Conservation (phyloP, 139 green algal species). For the Mychonastes homosphaera region DNA sequence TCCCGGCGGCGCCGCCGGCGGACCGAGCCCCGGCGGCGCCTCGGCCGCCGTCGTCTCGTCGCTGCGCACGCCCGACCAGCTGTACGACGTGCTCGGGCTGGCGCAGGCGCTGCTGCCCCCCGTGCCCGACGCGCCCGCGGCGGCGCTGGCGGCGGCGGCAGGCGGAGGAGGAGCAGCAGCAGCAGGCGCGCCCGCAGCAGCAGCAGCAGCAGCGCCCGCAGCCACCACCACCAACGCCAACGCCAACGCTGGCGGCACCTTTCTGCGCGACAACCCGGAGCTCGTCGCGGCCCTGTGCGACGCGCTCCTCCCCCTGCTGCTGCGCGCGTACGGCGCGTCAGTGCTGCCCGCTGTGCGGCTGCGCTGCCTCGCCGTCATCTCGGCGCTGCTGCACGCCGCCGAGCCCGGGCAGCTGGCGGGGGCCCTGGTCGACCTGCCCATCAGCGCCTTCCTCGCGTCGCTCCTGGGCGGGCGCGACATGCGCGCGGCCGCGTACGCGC, state of each 20-base stretch:
- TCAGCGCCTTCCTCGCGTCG: conserved; percentile 68
- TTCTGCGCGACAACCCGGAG: conserved; percentile 43
- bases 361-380: conserved; percentile 54
- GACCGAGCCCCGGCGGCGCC: conserved; percentile 2
- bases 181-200: not conserved
- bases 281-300: conserved; percentile 42
- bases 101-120: conserved; percentile 62
- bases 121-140: conserved; percentile 44
- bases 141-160: conserved; percentile 16
- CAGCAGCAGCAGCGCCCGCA: conserved; percentile 5
- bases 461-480: conserved; percentile 65
- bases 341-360: conserved; percentile 53
- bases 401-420: conserved; percentile 38
- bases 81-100: conserved; percentile 72
- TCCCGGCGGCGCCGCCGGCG: conserved; percentile 37
- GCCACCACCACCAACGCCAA: conserved; percentile 3
- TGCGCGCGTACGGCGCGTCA: conserved; percentile 56
- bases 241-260: conserved; percentile 10
- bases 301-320: conserved; percentile 67
- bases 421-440: conserved; percentile 52
- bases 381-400: conserved; percentile 57
- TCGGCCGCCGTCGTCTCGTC: conserved; percentile 25
- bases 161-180: not conserved
- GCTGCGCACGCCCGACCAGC: conserved; percentile 65
- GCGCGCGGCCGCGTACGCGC: conserved; percentile 23